Evolutionary conservation across 108 stramenopile species (phyloP), one percentile per base, ranked within the genome.

Genomic region (Thalassiosira profunda): DNA sequence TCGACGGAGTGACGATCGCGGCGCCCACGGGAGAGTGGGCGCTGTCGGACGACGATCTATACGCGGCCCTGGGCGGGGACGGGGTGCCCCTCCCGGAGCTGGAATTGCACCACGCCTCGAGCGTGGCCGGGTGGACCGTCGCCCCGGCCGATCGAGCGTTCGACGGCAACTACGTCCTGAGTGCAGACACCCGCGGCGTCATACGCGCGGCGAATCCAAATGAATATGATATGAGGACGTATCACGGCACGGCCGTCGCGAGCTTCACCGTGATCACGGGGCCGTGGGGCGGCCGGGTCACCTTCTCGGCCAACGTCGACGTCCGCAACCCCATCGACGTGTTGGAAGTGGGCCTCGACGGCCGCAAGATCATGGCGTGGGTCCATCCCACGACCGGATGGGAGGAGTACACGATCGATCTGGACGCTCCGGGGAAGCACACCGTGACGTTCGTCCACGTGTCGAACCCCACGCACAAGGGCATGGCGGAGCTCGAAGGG

Each of bases 391-490:
- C 35, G 34, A 17, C 48, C 43, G 55, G 47, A 10, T 68, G 67
- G 67, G 56, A 56, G 48, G 44, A n/a, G 20, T 46, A 57, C 1
- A 43, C 43, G 4, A 14, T 68, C 1, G 42, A 68, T 21, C 21
- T 68, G 38, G n/a, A n/a, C n/a, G 33, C 55, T 1, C 55, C 41
- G 14, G 67, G 67, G 15, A 57, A 68, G 43, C 67, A 68, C 18
- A 45, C 25, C 5, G 67, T 68, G 24, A 29, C 20, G 18, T 68
- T 68, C 28, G 15, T 21, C 12, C 67, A 68, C 44, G 47, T 68
- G 35, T 48, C 42, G 44, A 68, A 68, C 42, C 67, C 67, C 23
- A 21, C 28, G 26, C 35, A 58, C 25, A 12, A 47, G 20, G 43
- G 45, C 43, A 36, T 29, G 33, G 17, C 10, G 3, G 33, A 9